Conservation (phyloP, 129 eudicot genomes). For the Chrysanthemum seticuspe region DNA sequence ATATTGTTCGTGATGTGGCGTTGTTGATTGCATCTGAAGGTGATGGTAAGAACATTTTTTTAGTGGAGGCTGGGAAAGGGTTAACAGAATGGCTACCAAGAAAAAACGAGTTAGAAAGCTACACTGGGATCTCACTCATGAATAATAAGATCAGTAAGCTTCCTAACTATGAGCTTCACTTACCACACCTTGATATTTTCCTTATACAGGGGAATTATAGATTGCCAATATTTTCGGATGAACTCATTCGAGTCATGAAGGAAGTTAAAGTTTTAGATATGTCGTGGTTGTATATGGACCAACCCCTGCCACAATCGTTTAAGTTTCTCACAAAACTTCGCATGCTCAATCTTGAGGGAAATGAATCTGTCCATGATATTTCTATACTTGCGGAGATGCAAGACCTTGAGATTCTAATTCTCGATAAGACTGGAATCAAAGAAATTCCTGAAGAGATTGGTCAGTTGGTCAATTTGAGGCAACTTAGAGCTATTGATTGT, state of each 20-base stretch:
- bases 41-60: neutral
- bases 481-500: neutral
- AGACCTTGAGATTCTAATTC: conserved; percentile 3
- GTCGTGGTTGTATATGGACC: neutral
- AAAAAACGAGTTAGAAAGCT: neutral
- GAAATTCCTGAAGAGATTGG: conserved; percentile 16
- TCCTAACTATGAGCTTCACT: neutral
- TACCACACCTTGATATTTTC: conserved; percentile 1
- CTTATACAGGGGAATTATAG: neutral
- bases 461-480: conserved; percentile 18
- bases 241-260: conserved; percentile 11
- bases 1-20: conserved; percentile 19
- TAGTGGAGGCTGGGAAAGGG: conserved; percentile 6
- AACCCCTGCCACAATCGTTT: conserved; percentile 14
- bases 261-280: conserved; percentile 17
- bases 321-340: conserved; percentile 5
- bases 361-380: neutral
- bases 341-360: neutral
- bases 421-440: neutral
- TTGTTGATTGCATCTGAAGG: neutral
- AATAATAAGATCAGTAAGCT: neutral
- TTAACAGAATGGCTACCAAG: conserved; percentile 18
- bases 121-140: conserved; percentile 21
- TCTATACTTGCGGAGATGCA: conserved; percentile 16
- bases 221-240: neutral